phyloP scores from a whole-genome alignment of 2,329 filamentous ascomycete genomes.

The Aaosphaeria arxii region DNA sequence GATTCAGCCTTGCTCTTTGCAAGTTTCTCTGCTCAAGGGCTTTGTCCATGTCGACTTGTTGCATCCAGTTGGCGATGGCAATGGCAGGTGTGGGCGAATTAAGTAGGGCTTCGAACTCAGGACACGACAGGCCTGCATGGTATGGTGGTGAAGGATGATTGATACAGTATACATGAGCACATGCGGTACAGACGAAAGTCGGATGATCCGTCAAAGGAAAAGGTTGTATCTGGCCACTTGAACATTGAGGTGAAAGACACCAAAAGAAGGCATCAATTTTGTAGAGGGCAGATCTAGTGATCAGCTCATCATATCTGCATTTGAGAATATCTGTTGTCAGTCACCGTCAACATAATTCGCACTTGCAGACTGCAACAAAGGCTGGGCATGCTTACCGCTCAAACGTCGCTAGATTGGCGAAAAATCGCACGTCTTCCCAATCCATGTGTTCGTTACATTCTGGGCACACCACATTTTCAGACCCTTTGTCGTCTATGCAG shows the following conservation, averaged over 20 bases:
- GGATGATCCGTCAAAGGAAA: conserved; percentile 11
- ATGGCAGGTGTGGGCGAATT: background rate
- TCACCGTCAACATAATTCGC: background rate
- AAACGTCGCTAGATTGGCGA: conserved; percentile 8
- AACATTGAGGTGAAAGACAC: conserved; percentile 6
- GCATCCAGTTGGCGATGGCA: background rate
- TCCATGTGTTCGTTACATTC: conserved; percentile 26
- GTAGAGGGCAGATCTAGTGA: conserved; percentile 4
- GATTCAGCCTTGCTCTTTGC: conserved; percentile 1
- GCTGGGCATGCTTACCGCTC: conserved; percentile 2
- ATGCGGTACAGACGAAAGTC: conserved; percentile 37
- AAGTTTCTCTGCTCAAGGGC: background rate
- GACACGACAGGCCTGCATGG: conserved; percentile 35
- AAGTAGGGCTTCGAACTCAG: conserved; percentile 27
- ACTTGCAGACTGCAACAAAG: background rate
- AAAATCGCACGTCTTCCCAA: conserved; percentile 21
- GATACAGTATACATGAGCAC: conserved; percentile 32
- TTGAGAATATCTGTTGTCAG: background rate
- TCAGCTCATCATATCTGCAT: conserved; percentile 6
- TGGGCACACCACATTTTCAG: conserved; percentile 21
- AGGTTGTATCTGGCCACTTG: conserved; percentile 8
- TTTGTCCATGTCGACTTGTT: background rate
- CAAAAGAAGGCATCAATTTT: conserved; percentile 6
- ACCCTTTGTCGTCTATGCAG: conserved; percentile 14
- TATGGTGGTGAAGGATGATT: conserved; percentile 26